Evolutionary conservation across 768 basidiomycete species (phyloP).

Genomic region (Leucocoprinus leucothites): DNA sequence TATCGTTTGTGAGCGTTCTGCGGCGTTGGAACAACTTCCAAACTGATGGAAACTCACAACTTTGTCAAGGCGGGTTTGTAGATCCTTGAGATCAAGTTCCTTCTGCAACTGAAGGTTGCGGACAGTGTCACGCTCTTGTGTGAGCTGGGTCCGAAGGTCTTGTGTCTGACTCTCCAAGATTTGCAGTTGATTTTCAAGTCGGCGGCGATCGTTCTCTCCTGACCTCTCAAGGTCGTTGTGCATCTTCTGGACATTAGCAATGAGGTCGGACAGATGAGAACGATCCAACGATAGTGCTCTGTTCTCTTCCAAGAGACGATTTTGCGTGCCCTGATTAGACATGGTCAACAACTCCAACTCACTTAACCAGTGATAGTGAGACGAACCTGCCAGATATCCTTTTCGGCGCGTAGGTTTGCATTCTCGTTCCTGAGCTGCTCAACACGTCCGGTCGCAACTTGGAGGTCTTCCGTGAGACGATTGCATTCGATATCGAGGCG

Average conservation of each 20-base stretch:
- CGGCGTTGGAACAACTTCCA: too few species aligned
- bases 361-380: not conserved
- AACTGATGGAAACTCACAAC: constrained; percentile 40
- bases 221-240: constrained; percentile 84
- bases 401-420: constrained; percentile 89
- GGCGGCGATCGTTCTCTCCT: constrained; percentile 76
- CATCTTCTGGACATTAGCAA: constrained; percentile 88
- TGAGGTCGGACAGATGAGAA: constrained; percentile 81
- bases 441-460: constrained; percentile 51
- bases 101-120: constrained; percentile 78
- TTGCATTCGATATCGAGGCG: constrained; percentile 74
- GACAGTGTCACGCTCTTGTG: constrained; percentile 69
- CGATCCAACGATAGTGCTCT: constrained; percentile 75
- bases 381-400: constrained; percentile 87
- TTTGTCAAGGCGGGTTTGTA: constrained; percentile 71
- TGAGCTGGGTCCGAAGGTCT: constrained; percentile 67
- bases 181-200: constrained; percentile 77
- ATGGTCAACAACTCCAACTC: not conserved
- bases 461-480: constrained; percentile 65
- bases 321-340: constrained; percentile 64
- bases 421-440: constrained; percentile 84
- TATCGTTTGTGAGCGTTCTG: not conserved
- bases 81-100: constrained; percentile 76
- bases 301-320: constrained; percentile 83
- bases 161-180: constrained; percentile 76